Evolutionary conservation across 306 rosid genomes (phyloP).

Genomic region (Sphenostylis stenocarpa): DNA sequence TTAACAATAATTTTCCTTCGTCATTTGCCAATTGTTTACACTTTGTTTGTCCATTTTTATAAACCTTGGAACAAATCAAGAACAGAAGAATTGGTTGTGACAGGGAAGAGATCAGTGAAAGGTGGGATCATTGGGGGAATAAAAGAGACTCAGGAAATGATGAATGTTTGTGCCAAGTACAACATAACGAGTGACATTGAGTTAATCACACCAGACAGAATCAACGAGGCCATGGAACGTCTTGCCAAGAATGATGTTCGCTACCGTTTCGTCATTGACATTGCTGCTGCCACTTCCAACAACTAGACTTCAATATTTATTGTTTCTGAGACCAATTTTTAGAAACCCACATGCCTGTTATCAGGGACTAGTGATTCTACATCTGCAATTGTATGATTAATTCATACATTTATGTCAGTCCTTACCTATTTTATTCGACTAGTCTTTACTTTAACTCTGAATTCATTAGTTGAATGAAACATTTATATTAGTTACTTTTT

Average conservation of each 20-base stretch:
- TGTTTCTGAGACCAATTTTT: no score
- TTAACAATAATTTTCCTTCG: background rate
- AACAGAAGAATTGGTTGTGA: background rate
- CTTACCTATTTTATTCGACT: no score
- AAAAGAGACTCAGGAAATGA: slow-evolving; percentile 67
- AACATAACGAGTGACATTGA: slow-evolving; percentile 69
- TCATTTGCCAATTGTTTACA: no score
- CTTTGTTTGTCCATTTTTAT: no score
- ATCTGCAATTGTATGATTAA: no score
- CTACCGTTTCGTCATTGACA: slow-evolving; percentile 72
- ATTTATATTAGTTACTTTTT: no score
- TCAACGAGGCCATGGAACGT: slow-evolving; percentile 57
- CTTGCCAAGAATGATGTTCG: slow-evolving; percentile 59
- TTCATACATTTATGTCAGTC: no score
- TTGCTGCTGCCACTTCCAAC: slow-evolving; percentile 42
- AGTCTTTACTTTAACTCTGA: no score
- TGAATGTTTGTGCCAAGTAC: slow-evolving; percentile 61
- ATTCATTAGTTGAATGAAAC: no score
- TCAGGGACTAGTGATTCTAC: no score
- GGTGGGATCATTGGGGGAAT: slow-evolving; percentile 83
- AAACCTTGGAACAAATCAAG: no score
- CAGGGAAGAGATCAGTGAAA: slow-evolving; percentile 67
- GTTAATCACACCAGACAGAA: slow-evolving; percentile 40
- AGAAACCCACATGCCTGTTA: no score
- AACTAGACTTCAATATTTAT: background rate